Evolutionary conservation across 768 basidiomycete genomes (phyloP).

Genomic region (Porphyrellus cyaneotinctus): DNA sequence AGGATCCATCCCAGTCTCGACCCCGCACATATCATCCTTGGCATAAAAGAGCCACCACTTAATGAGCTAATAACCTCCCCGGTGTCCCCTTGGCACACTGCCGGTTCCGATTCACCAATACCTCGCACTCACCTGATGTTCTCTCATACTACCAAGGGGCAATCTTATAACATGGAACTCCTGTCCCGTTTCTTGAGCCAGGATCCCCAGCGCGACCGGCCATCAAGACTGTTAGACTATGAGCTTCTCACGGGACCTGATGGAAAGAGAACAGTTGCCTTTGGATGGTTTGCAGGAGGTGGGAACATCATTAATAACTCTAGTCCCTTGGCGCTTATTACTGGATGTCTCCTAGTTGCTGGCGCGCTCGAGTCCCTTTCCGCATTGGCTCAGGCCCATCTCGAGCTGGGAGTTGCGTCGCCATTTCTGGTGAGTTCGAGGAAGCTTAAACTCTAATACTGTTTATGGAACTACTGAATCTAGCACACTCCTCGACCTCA

Average conservation of each 20-base stretch:
- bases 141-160: slow-evolving; percentile 87
- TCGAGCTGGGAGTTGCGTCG: slow-evolving; percentile 74
- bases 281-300: slow-evolving; percentile 94
- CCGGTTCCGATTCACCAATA: slow-evolving; percentile 18
- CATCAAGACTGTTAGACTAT: slow-evolving; percentile 73
- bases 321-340: neutral
- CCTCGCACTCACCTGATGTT: slow-evolving; percentile 84
- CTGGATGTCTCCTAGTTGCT: slow-evolving; percentile 49
- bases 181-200: slow-evolving; percentile 58
- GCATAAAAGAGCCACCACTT: slow-evolving; percentile 86
- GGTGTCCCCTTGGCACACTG: slow-evolving; percentile 24
- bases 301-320: slow-evolving; percentile 13
- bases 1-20: slow-evolving; percentile 50
- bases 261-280: slow-evolving; percentile 79
- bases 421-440: slow-evolving; percentile 66
- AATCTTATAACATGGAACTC: slow-evolving; percentile 79
- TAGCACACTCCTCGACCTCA: slow-evolving; percentile 78
- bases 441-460: neutral
- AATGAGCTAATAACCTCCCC: slow-evolving; percentile 51
- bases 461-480: neutral
- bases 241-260: slow-evolving; percentile 64
- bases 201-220: slow-evolving; percentile 14
- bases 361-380: slow-evolving; percentile 80
- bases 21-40: slow-evolving; percentile 71
- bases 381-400: slow-evolving; percentile 72